Conservation (phyloP, 1,139 yeast genomes). For the Scheffersomyces quercinus region DNA sequence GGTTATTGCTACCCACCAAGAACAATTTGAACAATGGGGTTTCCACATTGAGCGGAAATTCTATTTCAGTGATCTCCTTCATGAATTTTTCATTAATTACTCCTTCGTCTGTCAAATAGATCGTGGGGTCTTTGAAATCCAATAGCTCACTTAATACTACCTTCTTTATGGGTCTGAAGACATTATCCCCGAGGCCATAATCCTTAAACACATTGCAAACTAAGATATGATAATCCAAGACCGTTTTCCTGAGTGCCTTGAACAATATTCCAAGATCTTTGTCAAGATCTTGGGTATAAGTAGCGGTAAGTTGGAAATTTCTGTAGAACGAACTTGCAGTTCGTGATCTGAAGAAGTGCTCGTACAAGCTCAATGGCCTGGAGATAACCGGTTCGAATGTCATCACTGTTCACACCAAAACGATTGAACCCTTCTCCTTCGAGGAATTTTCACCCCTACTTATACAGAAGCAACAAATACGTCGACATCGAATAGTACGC, state of each 20-base stretch:
- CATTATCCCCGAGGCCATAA: conserved; percentile 9
- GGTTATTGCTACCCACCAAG: conserved; percentile 21
- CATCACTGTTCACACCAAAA: background rate
- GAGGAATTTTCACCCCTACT: too few species aligned
- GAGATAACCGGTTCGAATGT: conserved; percentile 10
- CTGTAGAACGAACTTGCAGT: conserved; percentile 29
- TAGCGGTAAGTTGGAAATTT: conserved; percentile 38
- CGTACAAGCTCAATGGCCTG: conserved; percentile 32
- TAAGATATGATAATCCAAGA: conserved; percentile 37
- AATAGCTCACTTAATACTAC: conserved; percentile 28
- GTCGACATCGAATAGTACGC: too few species aligned
- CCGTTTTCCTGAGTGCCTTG: conserved; percentile 31
- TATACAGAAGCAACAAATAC: too few species aligned
- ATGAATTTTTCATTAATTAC: conserved; percentile 28
- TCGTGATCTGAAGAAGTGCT: conserved; percentile 38
- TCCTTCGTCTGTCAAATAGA: conserved; percentile 17
- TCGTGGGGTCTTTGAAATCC: conserved; percentile 10
- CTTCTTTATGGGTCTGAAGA: conserved; percentile 25
- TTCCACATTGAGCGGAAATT: conserved; percentile 25
- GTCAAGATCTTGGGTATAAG: conserved; percentile 27
- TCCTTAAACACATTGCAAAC: conserved; percentile 31
- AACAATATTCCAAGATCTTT: conserved; percentile 16
- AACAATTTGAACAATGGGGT: conserved; percentile 35
- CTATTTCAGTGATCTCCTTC: conserved; percentile 23
- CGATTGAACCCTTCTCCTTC: too few species aligned